phyloP scores from a whole-genome alignment of 345 rosid genomes.

The Acer campestre region DNA sequence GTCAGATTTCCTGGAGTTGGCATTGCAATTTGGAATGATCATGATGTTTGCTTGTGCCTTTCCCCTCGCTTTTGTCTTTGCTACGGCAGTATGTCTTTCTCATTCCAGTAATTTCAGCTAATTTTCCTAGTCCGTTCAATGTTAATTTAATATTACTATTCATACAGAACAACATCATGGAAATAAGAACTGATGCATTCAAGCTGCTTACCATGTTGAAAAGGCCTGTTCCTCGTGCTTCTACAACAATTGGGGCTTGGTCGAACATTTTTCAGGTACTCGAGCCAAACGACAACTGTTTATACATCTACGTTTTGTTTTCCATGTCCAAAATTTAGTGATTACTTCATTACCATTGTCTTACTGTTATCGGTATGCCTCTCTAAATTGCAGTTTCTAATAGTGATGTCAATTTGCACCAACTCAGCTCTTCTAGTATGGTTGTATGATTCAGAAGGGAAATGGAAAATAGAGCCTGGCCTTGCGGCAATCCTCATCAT shows the following conservation, averaged over 20 bases:
- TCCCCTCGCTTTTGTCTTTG: conserved; percentile 81
- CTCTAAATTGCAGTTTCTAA: conserved; percentile 58
- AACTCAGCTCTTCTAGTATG: conserved; percentile 88
- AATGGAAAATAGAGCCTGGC: conserved; percentile 93
- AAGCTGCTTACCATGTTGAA: conserved; percentile 71
- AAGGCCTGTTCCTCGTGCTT: conserved; percentile 84
- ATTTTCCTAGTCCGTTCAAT: not conserved
- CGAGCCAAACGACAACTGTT: not conserved
- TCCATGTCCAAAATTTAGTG: not conserved
- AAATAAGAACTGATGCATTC: conserved; percentile 85
- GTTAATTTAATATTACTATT: conserved; percentile 7
- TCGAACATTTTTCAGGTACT: conserved; percentile 89
- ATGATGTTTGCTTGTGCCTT: conserved; percentile 99
- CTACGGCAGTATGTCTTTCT: conserved; percentile 55
- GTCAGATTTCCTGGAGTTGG: conserved; percentile 84
- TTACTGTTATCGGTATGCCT: conserved; percentile 6
- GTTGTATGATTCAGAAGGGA: conserved; percentile 81
- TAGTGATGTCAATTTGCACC: conserved; percentile 89
- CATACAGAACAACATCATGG: conserved; percentile 71
- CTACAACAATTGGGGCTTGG: conserved; percentile 95
- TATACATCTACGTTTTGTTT: not conserved
- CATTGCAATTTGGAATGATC: conserved; percentile 94
- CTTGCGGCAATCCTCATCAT: conserved; percentile 81
- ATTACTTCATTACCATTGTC: not conserved
- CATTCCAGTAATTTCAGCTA: conserved; percentile 7